Conservation (phyloP, 2,329 filamentous ascomycete species). For the Colletotrichum sidae region DNA sequence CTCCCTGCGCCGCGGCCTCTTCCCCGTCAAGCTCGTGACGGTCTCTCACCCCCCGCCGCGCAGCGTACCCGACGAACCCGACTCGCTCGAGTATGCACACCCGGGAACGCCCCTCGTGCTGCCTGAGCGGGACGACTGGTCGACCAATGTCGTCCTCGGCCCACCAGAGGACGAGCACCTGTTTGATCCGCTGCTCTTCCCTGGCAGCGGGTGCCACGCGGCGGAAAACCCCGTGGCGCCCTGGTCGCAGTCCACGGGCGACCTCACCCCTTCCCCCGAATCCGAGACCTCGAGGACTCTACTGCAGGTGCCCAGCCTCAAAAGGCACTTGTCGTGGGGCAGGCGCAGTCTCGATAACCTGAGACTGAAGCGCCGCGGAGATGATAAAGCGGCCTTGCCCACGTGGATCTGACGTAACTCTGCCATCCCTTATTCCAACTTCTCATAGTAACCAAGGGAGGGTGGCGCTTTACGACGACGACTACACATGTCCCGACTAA, state of each 20-base stretch:
- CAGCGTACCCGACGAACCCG: conserved; percentile 25
- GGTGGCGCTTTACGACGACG: too few species aligned
- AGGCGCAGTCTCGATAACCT: conserved; percentile 40
- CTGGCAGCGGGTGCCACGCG: not conserved
- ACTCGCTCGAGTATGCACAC: conserved; percentile 26
- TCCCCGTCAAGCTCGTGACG: conserved; percentile 28
- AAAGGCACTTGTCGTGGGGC: conserved; percentile 36
- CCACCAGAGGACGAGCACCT: conserved; percentile 25
- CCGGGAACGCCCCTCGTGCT: conserved; percentile 29
- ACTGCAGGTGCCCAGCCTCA: conserved; percentile 33
- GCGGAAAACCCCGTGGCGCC: conserved; percentile 2
- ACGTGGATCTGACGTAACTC: conserved; percentile 21
- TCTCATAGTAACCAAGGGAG: not conserved
- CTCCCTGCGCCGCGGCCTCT: conserved; percentile 17
- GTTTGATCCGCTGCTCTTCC: conserved; percentile 13
- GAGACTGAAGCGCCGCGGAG: conserved; percentile 38
- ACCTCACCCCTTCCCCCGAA: conserved; percentile 1
- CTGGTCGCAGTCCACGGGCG: conserved; percentile 19
- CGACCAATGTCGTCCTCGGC: conserved; percentile 28
- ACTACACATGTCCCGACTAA: too few species aligned
- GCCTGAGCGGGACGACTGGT: conserved; percentile 30
- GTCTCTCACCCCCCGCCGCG: conserved; percentile 31
- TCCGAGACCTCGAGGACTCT: conserved; percentile 3
- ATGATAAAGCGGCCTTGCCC: not conserved
- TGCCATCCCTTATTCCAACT: not conserved